Base-by-base conservation (phyloP, 495 filamentous ascomycete species). In the Neurospora sp. region DNA sequence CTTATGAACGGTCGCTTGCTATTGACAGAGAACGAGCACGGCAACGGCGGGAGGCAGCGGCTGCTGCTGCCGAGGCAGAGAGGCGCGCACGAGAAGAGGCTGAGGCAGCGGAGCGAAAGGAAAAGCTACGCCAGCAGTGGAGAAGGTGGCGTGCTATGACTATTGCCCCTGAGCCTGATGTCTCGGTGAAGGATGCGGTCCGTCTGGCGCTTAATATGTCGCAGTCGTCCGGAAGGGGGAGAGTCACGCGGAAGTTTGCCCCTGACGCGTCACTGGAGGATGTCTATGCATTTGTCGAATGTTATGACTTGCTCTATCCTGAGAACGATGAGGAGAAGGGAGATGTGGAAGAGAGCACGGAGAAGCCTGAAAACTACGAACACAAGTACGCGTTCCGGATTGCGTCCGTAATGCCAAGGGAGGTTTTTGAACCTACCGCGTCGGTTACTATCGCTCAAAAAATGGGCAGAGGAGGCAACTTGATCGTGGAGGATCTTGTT, bases 201-300 rank as follows among this genome's bases (percentile, higher is more conserved):
- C 86, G 94, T 9, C 87, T 98, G 48, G 94, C 91, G 54, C 85
- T 99, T 37, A 91, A 94, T 73, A 87, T 97, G 82, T 89, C 89
- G 3, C 85, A 85, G 39, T 91, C 90, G 1, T 88, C 93, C 69
- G 79, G 79, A 3, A 84, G 80, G 2, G 86, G 83, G 5, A 85
- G 94, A 1, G 86, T 97, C 3, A 88, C 95, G 73, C 88, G 95
- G 39, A 87, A 85, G 69, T 98, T 99, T 76, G 76, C 83, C 1
- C 83, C 85, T 4, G 83, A 88, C 3, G 88, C 90, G 1, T 84
- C 84, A 1, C 82, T 98, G 38, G 96, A 99, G 79, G 94, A 97
- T 77, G 82, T 99, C 0, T 98, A 99, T 82, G 96, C 95, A 1
- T 97, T 96, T 82, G 94, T 98, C 3, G 96, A 98, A 78, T 98